Evolutionary conservation across 495 filamentous ascomycete genomes (phyloP).

Genomic region (Penicillium malachiteum): DNA sequence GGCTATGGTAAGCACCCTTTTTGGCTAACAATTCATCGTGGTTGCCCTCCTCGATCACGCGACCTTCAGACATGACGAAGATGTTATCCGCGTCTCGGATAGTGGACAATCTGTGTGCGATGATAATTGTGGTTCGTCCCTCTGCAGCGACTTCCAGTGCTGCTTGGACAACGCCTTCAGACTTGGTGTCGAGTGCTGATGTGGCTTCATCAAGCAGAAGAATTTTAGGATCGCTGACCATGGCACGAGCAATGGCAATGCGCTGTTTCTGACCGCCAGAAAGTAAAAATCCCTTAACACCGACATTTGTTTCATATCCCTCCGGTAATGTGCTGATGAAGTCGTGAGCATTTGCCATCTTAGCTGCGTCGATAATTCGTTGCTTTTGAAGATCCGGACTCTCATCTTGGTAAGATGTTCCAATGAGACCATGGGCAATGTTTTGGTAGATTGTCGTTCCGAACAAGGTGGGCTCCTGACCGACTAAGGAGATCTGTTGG

Average conservation of each 20-base stretch:
- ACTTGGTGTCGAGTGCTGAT: constrained; percentile 84
- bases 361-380: constrained; percentile 71
- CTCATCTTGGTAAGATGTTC: constrained; percentile 53
- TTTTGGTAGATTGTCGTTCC: constrained; percentile 65
- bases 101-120: constrained; percentile 87
- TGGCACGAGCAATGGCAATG: constrained; percentile 78
- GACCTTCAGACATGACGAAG: constrained; percentile 77
- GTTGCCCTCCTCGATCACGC: constrained; percentile 64
- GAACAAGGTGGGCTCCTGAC: constrained; percentile 64
- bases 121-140: constrained; percentile 90
- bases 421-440: constrained; percentile 56
- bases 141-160: constrained; percentile 79
- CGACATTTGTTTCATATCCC: constrained; percentile 87
- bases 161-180: constrained; percentile 87
- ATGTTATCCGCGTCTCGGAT: constrained; percentile 91
- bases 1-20: constrained; percentile 55
- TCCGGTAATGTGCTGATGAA: constrained; percentile 78
- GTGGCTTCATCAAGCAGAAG: constrained; percentile 91
- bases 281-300: constrained; percentile 84
- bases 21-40: constrained; percentile 65
- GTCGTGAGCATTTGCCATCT: constrained; percentile 85
- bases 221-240: constrained; percentile 88
- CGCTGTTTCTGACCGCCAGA: constrained; percentile 93
- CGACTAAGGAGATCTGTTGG: constrained; percentile 57
- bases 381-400: constrained; percentile 60